Evolutionary conservation across 768 basidiomycete species (phyloP), one percentile per base, ranked within the genome.

Genomic region (Tylopilus felleus): DNA sequence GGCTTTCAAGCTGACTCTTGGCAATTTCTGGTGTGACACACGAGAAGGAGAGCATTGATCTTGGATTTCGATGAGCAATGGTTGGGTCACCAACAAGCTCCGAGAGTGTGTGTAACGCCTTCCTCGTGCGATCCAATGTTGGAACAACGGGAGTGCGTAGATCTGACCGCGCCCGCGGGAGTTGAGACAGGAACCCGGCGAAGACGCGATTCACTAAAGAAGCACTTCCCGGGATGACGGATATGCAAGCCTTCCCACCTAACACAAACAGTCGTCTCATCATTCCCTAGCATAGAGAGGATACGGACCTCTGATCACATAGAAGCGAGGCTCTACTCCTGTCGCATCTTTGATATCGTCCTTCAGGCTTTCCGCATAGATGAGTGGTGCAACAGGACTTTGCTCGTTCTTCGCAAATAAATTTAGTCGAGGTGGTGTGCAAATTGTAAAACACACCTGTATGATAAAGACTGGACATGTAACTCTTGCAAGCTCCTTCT

Each of bases 41-140:
- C 12, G 80, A 86, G 62, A 90, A 90, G 8, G 86, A 88, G 47
- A 90, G 71, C 2, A 82, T 73, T 6, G 81, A 87, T n/a, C 63
- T 53, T 12, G 86, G 82, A 60, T 85, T 76, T 25, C 81, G 78
- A 12, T 71, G 64, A 10, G 74, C 73, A 33, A 85, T 76, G 22
- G 68, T 66, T 13, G 76, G 66, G 59, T 80, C 75, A 17, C 68
- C 71, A 16, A 71, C 73, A n/a, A 86, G 68, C 28, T 80, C 75
- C 10, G 83, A 76, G 33, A 89, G 74, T 46, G 70, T 76, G 9
- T 60, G 67, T 7, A 91, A 68, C 0, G 88, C 88, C 4, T 60
- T 60, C 44, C 69, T 65, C 78, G 88, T 84, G 22, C 83, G 78
- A 25, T 83, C 79, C 21, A 62, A 52, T 5, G 72, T 65, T 2